A percentile compares a stretch with the other conserved stretches of the same genome.
Conservation (phyloP, 352 stramenopile genomes). For the Globisporangium heterothallicum region DNA sequence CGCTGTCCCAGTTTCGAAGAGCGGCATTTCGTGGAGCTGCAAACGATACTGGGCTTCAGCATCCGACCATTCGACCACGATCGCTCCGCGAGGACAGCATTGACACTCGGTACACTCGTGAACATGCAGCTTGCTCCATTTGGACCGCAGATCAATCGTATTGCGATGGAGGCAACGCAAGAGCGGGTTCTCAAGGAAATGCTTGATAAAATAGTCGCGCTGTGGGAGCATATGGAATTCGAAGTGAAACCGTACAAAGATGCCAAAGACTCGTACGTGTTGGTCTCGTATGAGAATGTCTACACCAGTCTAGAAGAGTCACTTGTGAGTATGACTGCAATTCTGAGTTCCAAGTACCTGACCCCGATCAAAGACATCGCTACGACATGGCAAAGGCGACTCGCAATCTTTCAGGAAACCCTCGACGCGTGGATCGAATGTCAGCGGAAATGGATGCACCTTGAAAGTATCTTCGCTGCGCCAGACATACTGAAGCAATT, state of each 20-base stretch:
- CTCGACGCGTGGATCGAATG: constrained; percentile 76
- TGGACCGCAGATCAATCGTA: constrained; percentile 68
- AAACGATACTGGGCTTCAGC: constrained; percentile 70
- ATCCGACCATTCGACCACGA: constrained; percentile 32
- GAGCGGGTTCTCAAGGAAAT: constrained; percentile 85
- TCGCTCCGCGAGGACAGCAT: constrained; percentile 3
- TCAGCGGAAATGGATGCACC: constrained; percentile 77
- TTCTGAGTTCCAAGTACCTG: constrained; percentile 88
- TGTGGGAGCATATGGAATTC: constrained; percentile 86
- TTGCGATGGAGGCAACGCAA: constrained; percentile 84
- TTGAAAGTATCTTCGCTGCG: constrained; percentile 78
- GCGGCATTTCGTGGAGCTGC: constrained; percentile 48
- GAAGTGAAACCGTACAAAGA: constrained; percentile 90
- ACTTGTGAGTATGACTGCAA: constrained; percentile 84
- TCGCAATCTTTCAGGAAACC: constrained; percentile 79
- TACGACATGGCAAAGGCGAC: constrained; percentile 53
- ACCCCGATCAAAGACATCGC: constrained; percentile 70
- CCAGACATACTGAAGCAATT: constrained; percentile 83
- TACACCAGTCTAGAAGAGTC: constrained; percentile 86
- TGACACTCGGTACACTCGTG: constrained; percentile 83
- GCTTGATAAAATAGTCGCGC: constrained; percentile 78
- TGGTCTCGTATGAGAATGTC: constrained; percentile 74
- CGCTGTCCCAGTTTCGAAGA: constrained; percentile 57
- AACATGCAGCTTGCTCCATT: constrained; percentile 72
- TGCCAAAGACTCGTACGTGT: constrained; percentile 82